Conservation (phyloP, 225 moss, liverwort and hornwort species). For the Sphagnum contortum region DNA sequence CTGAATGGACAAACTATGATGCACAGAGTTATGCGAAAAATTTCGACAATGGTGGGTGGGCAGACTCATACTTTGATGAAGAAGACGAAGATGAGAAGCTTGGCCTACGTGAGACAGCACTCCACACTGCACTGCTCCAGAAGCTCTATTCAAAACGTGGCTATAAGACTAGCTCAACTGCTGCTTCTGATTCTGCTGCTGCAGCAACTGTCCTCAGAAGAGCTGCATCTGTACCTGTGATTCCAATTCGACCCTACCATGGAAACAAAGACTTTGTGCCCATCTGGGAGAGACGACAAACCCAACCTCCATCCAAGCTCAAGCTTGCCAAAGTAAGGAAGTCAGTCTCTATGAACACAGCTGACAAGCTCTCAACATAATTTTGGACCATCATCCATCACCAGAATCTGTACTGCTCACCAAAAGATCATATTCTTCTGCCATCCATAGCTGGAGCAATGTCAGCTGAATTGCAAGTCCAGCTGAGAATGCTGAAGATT, state of each 20-base stretch:
- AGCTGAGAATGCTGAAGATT: too few relatives aligned
- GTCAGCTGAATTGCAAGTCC: too few relatives aligned
- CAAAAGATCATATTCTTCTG: too few relatives aligned
- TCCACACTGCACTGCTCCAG: constrained; percentile 29
- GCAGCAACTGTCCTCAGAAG: constrained; percentile 5
- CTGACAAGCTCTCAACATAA: too few relatives aligned
- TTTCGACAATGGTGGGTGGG: constrained; percentile 45
- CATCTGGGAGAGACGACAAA: constrained; percentile 43
- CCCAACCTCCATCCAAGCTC: constrained; percentile 15
- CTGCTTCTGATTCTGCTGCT: neutral
- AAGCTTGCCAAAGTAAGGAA: too few relatives aligned
- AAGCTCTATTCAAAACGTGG: constrained; percentile 19
- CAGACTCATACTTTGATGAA: constrained; percentile 12
- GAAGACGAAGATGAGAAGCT: constrained; percentile 12
- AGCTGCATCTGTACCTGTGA: constrained; percentile 28
- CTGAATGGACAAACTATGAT: constrained; percentile 45
- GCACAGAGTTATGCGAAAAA: constrained; percentile 49
- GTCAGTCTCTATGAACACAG: too few relatives aligned
- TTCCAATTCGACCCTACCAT: constrained; percentile 9
- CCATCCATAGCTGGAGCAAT: too few relatives aligned
- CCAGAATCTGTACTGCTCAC: too few relatives aligned
- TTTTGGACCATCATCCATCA: too few relatives aligned
- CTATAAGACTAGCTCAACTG: neutral
- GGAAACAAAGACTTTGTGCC: constrained; percentile 33
- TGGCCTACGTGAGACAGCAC: constrained; percentile 31